Base-by-base conservation (phyloP, 1,139 yeast species). In the Candida freyschussii region DNA sequence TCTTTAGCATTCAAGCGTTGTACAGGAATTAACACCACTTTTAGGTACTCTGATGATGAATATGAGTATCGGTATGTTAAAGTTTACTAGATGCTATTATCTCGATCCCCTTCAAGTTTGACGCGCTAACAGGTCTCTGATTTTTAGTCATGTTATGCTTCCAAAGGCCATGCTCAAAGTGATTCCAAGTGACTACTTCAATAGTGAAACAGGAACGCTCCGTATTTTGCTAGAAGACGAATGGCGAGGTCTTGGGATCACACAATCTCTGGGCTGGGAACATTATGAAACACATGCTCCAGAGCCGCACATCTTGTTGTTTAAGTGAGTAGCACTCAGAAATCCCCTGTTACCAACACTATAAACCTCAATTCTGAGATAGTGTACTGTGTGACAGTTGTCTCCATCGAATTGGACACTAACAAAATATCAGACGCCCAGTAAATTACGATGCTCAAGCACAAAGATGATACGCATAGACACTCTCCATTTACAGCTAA, bases 241-340 rank as follows among this genome's bases (percentile, higher is more conserved):
- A 60, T 93, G 99, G 99, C 72, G 99, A 59, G 97, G 97, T 2
- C 67, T 93, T 36, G 99, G 99, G 4, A 87, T 93, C 52, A 93
- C 98, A 9, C 99, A 91, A 59, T 84, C 95, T 29, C 68, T 93
- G 41, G 99, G 99, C 2, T 93, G 99, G 99, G 93, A 75, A 32
- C 98, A 93, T 59, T 93, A 91, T 56, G 99, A 91, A 55, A 89
- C 96, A 32, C 99, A 93, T 60, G 82, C 96, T 0, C 99, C 98
- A 21, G 99, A 93, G 59, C 99, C 99, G 17, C 98, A 93, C 56
- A 91, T 93, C 42, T 65, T 93, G 43, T 68, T 93, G 44, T 93
- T 93, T 67, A 91, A 89, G 53, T 50, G 28, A 42, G 54, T 47
- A n/a, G n/a, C n/a, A 12, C 11, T 16, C 16, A 5, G 9, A 16